These are phyloP conservation scores for Stereum hirsutum DNA, from an alignment of 1,284 basidiomycete species.

Conservation along the genomic window DNA sequence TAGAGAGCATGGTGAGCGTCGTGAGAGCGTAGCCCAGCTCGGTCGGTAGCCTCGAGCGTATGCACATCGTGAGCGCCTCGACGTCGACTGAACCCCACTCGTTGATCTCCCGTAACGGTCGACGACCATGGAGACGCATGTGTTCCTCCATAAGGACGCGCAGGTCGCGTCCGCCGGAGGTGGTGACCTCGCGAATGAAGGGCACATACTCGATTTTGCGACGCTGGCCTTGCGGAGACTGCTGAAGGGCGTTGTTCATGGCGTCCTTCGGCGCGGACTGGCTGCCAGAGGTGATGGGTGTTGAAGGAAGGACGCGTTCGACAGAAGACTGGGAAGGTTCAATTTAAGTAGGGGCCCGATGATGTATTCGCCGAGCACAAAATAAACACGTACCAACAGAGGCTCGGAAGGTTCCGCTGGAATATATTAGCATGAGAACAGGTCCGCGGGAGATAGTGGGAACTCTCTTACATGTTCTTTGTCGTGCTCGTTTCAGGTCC, in stretches of 20 bases:
- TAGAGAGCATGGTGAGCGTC: constrained; percentile 79
- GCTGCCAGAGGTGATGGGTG: constrained; percentile 5
- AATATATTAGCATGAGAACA: constrained; percentile 11
- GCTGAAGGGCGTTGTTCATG: constrained; percentile 4
- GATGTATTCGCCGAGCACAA: not conserved
- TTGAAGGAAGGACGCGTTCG: constrained; percentile 11
- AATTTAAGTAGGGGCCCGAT: not conserved
- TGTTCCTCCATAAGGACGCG: constrained; percentile 61
- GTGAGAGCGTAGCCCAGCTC: constrained; percentile 90
- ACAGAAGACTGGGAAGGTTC: constrained; percentile 6
- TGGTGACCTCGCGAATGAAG: constrained; percentile 67
- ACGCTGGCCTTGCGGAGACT: constrained; percentile 31
- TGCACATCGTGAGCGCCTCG: constrained; percentile 81
- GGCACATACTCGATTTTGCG: constrained; percentile 91
- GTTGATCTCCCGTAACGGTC: constrained; percentile 58
- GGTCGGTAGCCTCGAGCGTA: constrained; percentile 76
- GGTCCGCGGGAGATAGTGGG: not conserved
- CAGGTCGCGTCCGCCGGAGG: constrained; percentile 80
- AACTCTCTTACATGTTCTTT: constrained; percentile 55
- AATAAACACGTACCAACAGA: constrained; percentile 15
- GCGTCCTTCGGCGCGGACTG: not conserved
- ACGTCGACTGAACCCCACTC: constrained; percentile 87
- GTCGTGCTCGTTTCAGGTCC: constrained; percentile 56
- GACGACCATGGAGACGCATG: constrained; percentile 31
- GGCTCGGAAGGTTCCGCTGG: constrained; percentile 17